phyloP scores from a whole-genome alignment of 140 eudicot genomes.

The Oenanthe javanica region DNA sequence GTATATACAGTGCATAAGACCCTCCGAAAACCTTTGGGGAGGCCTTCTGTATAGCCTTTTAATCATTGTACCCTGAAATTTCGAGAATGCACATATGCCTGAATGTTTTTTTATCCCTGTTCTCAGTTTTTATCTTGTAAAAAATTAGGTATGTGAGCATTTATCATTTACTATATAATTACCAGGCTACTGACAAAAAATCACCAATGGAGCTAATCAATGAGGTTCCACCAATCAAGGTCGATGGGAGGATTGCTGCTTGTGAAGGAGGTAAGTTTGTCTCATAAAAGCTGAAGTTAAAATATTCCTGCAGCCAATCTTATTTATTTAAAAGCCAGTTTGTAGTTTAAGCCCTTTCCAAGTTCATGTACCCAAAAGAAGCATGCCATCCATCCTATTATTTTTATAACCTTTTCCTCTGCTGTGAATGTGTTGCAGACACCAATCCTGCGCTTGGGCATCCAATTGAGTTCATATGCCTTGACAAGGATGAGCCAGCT shows the following conservation, averaged over 20 bases:
- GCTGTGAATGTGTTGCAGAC: slow-evolving; percentile 30
- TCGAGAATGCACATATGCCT: neutral
- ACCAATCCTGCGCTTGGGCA: slow-evolving; percentile 82
- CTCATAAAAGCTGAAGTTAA: neutral
- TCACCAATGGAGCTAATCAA: slow-evolving; percentile 98
- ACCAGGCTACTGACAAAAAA: slow-evolving; percentile 73
- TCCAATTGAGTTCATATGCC: slow-evolving; percentile 95
- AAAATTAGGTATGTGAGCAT: neutral
- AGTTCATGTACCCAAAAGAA: neutral
- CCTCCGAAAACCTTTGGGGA: neutral
- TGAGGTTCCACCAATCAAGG: slow-evolving; percentile 95
- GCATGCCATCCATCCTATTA: no score
- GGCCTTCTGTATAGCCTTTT: neutral
- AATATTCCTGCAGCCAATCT: neutral
- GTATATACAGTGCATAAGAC: neutral
- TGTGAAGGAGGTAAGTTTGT: slow-evolving; percentile 85
- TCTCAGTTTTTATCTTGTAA: neutral
- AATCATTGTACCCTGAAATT: neutral
- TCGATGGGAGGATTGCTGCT: slow-evolving; percentile 79
- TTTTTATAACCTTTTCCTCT: neutral
- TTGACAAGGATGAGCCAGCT: slow-evolving; percentile 74
- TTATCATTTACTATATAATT: neutral
- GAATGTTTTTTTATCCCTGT: neutral
- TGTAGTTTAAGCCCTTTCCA: neutral
- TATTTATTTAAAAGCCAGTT: neutral